These are phyloP conservation scores for Fusarium neocosmosporiellum DNA, from an alignment of 2,329 filamentous ascomycete species.

Conservation along the genomic window DNA sequence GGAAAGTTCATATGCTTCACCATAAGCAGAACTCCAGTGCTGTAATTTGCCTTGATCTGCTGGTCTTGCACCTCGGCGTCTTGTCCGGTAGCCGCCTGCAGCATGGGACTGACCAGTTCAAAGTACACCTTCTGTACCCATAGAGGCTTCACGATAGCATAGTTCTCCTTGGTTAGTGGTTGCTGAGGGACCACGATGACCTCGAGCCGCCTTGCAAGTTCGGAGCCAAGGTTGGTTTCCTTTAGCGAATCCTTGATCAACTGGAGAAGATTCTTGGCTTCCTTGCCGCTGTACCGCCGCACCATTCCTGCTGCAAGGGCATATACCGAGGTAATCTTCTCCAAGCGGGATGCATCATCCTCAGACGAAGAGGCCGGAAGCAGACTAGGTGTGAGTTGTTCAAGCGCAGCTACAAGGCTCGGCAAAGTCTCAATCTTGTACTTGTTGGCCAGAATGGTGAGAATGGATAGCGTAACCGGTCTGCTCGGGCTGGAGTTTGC, in stretches of 20 bases:
- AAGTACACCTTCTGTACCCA: conserved; percentile 63
- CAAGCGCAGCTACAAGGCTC: conserved; percentile 42
- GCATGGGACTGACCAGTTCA: conserved; percentile 58
- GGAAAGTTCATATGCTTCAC: conserved; percentile 61
- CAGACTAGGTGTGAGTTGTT: conserved; percentile 38
- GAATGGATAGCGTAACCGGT: conserved; percentile 50
- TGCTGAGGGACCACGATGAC: conserved; percentile 55
- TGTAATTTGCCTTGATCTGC: conserved; percentile 52
- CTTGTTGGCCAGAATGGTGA: conserved; percentile 59
- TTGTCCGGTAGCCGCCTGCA: conserved; percentile 52
- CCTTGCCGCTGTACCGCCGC: conserved; percentile 52
- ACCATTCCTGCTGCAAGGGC: conserved; percentile 53
- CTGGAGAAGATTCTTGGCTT: conserved; percentile 48
- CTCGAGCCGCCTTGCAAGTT: conserved; percentile 56
- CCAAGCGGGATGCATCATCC: conserved; percentile 28
- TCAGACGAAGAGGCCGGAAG: conserved; percentile 25
- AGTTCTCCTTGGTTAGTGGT: conserved; percentile 54
- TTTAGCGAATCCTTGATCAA: conserved; percentile 51
- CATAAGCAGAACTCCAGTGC: conserved; percentile 61
- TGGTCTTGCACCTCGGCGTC: conserved; percentile 45
- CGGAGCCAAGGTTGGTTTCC: conserved; percentile 49
- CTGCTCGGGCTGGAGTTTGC: conserved; percentile 29
- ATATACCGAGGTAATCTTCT: conserved; percentile 48
- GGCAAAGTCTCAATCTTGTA: conserved; percentile 51
- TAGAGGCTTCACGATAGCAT: conserved; percentile 57